Base-by-base conservation (phyloP, 2,329 filamentous ascomycete genomes). In the Colletotrichum sp. region DNA sequence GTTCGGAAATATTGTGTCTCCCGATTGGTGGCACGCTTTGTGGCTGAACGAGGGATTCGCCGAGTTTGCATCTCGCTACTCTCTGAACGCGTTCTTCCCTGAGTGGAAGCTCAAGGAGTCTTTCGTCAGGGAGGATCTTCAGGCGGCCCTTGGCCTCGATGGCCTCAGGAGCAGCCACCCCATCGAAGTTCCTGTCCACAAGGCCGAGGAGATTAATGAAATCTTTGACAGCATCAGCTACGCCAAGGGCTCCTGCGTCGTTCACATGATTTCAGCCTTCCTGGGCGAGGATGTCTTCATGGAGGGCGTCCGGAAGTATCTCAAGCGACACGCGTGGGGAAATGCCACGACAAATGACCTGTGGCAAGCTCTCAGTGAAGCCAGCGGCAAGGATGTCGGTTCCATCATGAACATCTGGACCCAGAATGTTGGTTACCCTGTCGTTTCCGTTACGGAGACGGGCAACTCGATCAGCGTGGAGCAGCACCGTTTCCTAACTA, bases 181-280 rank as follows among this genome's bases (percentile, higher is more conserved):
- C 7, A 98, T 99, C 75, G 96, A 99, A 85, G 96, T 98, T 1
- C 96, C 96, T 2, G 96, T 99, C 78, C 98, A 98, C 90, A 93
- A 95, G 75, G 96, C 96, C 32, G 96, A 98, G 80, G 96, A 99
- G 85, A 96, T 99, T 84, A 98, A 98, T 86, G 96, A 99, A 87
- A 99, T 99, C 80, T 99, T 99, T 81, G 96, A 99, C 83, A 95
- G 96, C 77, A 99, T 99, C 79, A 98, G 96, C 2, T 99, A 99
- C 86, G 96, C 95, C 72, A 99, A 99, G 88, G 96, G 96, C 21
- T 98, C 96, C 13, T 98, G 96, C 80, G 96, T 99, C 39, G 90
- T 99, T 77, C 95, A 96, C 82, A 99, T 99, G 96, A 96, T 99
- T 79, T 98, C 96, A 24, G 98, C 96, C 79, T 98, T 98, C 81